A percentile compares a stretch with the other conserved stretches of the same genome.
Evolutionary conservation across 1,284 basidiomycete species (phyloP).

Genomic region (Phlebopus sp.): DNA sequence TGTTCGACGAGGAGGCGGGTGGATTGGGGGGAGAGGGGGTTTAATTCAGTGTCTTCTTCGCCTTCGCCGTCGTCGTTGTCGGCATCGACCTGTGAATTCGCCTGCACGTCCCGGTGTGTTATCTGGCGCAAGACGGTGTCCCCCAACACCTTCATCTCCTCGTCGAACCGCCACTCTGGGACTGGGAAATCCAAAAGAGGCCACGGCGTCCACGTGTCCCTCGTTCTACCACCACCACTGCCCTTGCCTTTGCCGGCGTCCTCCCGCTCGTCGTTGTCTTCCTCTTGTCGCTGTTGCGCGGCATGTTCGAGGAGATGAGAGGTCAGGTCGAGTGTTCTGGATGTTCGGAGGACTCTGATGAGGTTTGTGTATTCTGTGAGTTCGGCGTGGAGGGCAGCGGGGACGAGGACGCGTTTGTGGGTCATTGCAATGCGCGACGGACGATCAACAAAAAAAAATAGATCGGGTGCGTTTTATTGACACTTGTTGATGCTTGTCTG

Average conservation of each 20-base stretch:
- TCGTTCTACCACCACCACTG: background rate
- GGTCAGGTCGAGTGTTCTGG: conserved; percentile 26
- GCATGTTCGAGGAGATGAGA: conserved; percentile 24
- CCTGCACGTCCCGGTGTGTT: background rate
- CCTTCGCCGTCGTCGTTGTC: background rate
- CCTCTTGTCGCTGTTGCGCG: conserved; percentile 1
- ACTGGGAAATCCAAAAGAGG: conserved; percentile 30
- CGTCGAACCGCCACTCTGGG: conserved; percentile 28
- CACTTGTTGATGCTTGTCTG: background rate
- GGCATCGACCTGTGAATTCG: background rate
- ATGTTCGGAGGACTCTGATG: conserved; percentile 25
- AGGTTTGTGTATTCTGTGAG: conserved; percentile 25
- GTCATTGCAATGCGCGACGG: background rate
- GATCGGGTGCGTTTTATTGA: too few species aligned
- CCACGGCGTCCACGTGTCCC: conserved; percentile 27
- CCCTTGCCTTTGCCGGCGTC: conserved; percentile 5
- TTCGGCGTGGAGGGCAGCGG: conserved; percentile 22
- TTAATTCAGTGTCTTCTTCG: conserved; percentile 10
- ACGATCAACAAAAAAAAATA: too few species aligned
- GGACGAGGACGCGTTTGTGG: conserved; percentile 14
- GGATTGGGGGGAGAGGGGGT: conserved; percentile 12
- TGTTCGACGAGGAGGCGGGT: conserved; percentile 15
- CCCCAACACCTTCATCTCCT: conserved; percentile 22
- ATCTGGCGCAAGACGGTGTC: conserved; percentile 11
- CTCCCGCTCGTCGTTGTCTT: background rate